Evolutionary conservation across 2,329 filamentous ascomycete species (phyloP).

Genomic region (Cordyceps sp.): DNA sequence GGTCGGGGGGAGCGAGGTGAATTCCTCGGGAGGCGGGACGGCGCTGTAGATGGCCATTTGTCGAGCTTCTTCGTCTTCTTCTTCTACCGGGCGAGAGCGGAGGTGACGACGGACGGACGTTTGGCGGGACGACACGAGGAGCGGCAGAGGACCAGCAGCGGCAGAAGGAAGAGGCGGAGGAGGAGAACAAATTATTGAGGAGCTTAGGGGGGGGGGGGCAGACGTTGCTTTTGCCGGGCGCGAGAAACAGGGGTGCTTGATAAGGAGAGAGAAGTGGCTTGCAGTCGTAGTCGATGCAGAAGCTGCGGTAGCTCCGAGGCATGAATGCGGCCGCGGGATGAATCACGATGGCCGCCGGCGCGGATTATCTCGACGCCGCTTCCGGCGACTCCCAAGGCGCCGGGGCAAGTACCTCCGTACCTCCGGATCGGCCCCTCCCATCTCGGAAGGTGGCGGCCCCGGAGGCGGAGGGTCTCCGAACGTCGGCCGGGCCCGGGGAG

Average conservation of each 20-base stretch:
- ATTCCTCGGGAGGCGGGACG: constrained; percentile 28
- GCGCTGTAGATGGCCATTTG: constrained; percentile 37
- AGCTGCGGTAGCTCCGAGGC: neutral
- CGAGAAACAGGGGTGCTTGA: neutral
- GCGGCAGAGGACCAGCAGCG: too few species aligned
- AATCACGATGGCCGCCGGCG: neutral
- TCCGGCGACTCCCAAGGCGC: too few species aligned
- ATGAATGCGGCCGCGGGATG: constrained; percentile 10
- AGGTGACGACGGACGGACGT: too few species aligned
- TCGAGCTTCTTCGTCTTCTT: too few species aligned
- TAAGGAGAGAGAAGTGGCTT: neutral
- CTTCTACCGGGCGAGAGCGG: too few species aligned
- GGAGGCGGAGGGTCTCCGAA: too few species aligned
- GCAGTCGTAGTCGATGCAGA: neutral
- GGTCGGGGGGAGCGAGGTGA: constrained; percentile 4
- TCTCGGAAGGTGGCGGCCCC: neutral
- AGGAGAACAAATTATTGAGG: too few species aligned
- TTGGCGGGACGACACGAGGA: too few species aligned
- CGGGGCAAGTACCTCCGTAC: too few species aligned
- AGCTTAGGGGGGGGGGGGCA: too few species aligned
- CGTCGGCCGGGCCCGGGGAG: too few species aligned
- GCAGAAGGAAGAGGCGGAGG: too few species aligned
- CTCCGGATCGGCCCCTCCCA: neutral
- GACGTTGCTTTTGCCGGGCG: neutral
- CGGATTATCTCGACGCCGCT: neutral